Evolutionary conservation across 2,329 filamentous ascomycete species (phyloP), one percentile per base, ranked within the genome.

Genomic region (Nigrospora oryzae): DNA sequence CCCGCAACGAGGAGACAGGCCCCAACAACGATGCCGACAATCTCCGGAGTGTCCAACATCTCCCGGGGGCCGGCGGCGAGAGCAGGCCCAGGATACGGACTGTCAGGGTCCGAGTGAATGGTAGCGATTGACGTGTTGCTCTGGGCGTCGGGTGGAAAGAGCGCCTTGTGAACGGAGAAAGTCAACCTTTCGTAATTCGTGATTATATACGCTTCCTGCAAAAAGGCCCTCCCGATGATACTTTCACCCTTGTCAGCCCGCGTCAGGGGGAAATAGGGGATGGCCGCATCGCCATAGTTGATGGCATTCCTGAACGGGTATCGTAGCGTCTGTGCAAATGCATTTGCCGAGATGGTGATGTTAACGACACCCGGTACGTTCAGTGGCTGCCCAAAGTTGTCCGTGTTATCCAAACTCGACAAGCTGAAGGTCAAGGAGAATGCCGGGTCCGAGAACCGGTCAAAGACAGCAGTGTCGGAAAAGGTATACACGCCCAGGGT

Each of bases 261-360:
- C 53, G 77, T 73, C 42, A 89, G 67, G 4, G 83, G 82, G 47
- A 88, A 87, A 56, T 87, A 88, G 11, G 71, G 74, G 11, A 74
- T 58, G 33, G 65, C 65, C 10, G 67, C 62, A 7, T 70, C 64
- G 32, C 64, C 67, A 45, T 69, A 74, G 39, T 61, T 52, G 49
- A 74, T 71, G 16, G 63, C 59, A 41, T 67, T 61, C 55, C 59
- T 67, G 49, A 70, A 79, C 2, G 71, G 74, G 49, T 73, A 76
- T 36, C 68, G 62, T n/a, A 76, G 55, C 14, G 66, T 60, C 42
- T 74, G 67, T 15, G 74, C 66, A 44, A 79, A 75, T 1, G 75
- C 71, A 42, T 66, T 63, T 7, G 70, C 63, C 40, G 74, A 71
- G 28, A 79, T 51, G 1, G 77, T 79, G 37, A 77, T 73, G 52